Conservation (phyloP, 805 yeast genomes). For the Yarrowia phangngaensis region DNA sequence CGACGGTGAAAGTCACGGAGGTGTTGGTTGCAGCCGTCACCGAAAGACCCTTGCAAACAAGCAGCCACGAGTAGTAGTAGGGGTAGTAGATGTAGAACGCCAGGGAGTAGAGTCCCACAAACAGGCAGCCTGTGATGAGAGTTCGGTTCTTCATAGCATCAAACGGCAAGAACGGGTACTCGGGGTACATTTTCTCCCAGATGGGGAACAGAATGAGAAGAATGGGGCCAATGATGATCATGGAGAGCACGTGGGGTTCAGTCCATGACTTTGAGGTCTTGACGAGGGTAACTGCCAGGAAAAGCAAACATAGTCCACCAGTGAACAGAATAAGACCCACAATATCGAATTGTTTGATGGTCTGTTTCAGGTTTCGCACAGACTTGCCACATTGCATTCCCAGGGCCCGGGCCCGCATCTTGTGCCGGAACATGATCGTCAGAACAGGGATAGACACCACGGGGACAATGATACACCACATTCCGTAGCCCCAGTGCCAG, state of each 20-base stretch:
- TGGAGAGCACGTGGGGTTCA: slow-evolving; percentile 59
- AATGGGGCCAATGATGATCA: slow-evolving; percentile 62
- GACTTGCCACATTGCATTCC: neutral
- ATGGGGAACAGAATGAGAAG: slow-evolving; percentile 52
- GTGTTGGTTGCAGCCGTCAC: slow-evolving; percentile 18
- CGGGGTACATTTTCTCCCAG: slow-evolving; percentile 54
- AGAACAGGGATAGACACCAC: slow-evolving; percentile 28
- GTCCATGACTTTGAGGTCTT: slow-evolving; percentile 55
- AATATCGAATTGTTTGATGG: slow-evolving; percentile 61
- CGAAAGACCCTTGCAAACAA: slow-evolving; percentile 9
- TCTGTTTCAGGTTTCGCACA: neutral
- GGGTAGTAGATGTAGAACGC: slow-evolving; percentile 29
- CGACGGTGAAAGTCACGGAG: slow-evolving; percentile 12
- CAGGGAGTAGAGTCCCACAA: slow-evolving; percentile 35
- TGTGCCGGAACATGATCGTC: neutral
- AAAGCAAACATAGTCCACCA: slow-evolving; percentile 56
- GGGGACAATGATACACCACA: slow-evolving; percentile 48
- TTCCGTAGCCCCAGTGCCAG: slow-evolving; percentile 55
- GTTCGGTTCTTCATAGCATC: slow-evolving; percentile 58
- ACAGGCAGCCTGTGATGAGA: neutral
- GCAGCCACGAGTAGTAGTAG: slow-evolving; percentile 21
- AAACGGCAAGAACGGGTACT: slow-evolving; percentile 64
- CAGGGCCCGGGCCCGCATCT: neutral
- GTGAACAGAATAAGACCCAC: slow-evolving; percentile 57
- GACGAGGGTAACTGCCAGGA: slow-evolving; percentile 71